Evolutionary conservation across 495 filamentous ascomycete species (phyloP).

Genomic region (Clohesyomyces aquaticus): DNA sequence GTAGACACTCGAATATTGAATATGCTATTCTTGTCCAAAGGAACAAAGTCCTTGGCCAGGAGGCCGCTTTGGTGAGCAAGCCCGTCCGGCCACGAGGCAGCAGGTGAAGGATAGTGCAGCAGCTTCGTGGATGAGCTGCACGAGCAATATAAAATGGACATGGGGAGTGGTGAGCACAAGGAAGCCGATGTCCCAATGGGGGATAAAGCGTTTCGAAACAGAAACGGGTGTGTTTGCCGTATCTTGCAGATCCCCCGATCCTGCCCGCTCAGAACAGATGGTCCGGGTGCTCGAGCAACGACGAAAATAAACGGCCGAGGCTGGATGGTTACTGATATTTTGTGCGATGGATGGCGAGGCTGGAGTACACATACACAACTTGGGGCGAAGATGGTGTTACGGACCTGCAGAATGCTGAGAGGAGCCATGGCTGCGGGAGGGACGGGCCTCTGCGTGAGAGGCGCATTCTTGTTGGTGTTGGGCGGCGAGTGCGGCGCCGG

Average conservation of each 20-base stretch:
- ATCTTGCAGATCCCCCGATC: too few relatives aligned
- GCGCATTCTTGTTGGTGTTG: background rate
- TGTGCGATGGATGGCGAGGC: too few relatives aligned
- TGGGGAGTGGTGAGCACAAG: background rate
- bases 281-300: conserved; percentile 1
- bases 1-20: conserved; percentile 15
- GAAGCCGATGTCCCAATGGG: conserved; percentile 27
- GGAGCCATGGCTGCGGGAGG: conserved; percentile 15
- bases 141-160: background rate
- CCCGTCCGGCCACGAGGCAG: conserved; percentile 27
- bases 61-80: conserved; percentile 2
- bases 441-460: conserved; percentile 18
- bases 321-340: too few relatives aligned
- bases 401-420: background rate
- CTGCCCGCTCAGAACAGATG: too few relatives aligned
- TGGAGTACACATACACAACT: too few relatives aligned
- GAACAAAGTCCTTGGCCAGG: background rate
- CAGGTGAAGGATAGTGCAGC: conserved; percentile 15
- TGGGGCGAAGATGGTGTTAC: too few relatives aligned
- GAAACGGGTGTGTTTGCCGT: background rate
- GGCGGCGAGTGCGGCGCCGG: background rate
- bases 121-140: conserved; percentile 14
- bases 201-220: conserved; percentile 37
- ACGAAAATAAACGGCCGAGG: conserved; percentile 1
- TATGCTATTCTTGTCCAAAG: conserved; percentile 1